Percentiles rank a stretch among this genome's conserved stretches.
These are phyloP conservation scores for Colletotrichum ledebouriae DNA, from an alignment of 2,329 filamentous ascomycete species.

Conservation along the genomic window DNA sequence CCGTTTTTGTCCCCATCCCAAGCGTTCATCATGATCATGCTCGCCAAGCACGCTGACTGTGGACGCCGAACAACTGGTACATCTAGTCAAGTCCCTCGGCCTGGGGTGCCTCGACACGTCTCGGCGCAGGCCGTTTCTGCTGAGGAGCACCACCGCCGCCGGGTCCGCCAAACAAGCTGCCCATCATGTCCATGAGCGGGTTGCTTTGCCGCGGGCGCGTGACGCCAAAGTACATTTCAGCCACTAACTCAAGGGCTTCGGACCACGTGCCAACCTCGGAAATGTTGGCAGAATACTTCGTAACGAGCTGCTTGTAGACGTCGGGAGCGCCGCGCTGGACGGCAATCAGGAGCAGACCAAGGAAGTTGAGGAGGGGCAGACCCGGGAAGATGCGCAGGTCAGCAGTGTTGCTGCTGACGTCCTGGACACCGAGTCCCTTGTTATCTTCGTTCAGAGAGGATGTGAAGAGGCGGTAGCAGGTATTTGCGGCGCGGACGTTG, in stretches of 20 bases:
- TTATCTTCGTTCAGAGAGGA: conserved; percentile 55
- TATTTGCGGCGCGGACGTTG: conserved; percentile 90
- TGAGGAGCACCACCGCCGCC: conserved; percentile 62
- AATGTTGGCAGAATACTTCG: conserved; percentile 84
- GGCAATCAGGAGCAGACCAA: conserved; percentile 85
- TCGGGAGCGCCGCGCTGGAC: conserved; percentile 84
- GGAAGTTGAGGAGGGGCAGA: conserved; percentile 94
- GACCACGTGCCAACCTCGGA: conserved; percentile 84
- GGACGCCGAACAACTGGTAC: not conserved
- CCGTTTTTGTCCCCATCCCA: conserved; percentile 35
- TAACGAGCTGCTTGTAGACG: conserved; percentile 83
- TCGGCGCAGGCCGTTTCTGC: conserved; percentile 58
- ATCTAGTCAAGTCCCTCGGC: conserved; percentile 72
- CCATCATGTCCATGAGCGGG: conserved; percentile 98
- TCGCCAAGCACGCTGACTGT: conserved; percentile 6
- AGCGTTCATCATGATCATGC: conserved; percentile 10
- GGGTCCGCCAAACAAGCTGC: conserved; percentile 87
- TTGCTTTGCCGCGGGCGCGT: conserved; percentile 90
- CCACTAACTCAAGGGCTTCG: conserved; percentile 86
- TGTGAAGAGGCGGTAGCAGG: conserved; percentile 77
- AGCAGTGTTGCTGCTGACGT: conserved; percentile 79
- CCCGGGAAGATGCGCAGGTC: conserved; percentile 89
- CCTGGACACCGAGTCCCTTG: conserved; percentile 77
- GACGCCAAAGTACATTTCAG: conserved; percentile 97
- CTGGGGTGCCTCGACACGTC: conserved; percentile 62